Percentiles rank a stretch among this genome's conserved stretches.
phyloP scores from a whole-genome alignment of 768 basidiomycete species.

The Mycena indigotica region DNA sequence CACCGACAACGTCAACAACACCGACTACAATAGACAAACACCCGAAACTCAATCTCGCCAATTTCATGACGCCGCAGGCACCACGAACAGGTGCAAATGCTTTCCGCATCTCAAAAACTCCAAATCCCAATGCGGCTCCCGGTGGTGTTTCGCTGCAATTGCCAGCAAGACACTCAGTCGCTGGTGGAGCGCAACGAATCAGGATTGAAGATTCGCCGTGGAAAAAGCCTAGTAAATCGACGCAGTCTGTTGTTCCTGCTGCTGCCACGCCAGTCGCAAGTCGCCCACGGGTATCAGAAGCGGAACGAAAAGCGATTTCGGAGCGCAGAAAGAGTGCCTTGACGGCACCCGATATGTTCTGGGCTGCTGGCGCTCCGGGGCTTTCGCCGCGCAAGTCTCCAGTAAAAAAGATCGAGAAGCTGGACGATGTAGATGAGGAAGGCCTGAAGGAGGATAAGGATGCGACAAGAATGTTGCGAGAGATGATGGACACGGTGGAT shows the following conservation, averaged over 20 bases:
- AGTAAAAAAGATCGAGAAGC: not conserved
- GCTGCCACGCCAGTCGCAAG: slow-evolving; percentile 38
- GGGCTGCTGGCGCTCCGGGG: slow-evolving; percentile 16
- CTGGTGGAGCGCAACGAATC: slow-evolving; percentile 17
- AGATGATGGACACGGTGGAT: slow-evolving; percentile 52
- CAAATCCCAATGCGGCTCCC: not conserved
- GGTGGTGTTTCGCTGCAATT: not conserved
- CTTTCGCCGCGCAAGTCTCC: slow-evolving; percentile 17
- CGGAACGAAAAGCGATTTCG: slow-evolving; percentile 20
- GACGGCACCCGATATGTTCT: slow-evolving; percentile 20
- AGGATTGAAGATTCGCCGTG: slow-evolving; percentile 19
- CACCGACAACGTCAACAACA: not conserved
- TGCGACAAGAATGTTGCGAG: slow-evolving; percentile 46
- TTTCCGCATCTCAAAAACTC: not conserved
- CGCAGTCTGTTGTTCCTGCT: slow-evolving; percentile 36
- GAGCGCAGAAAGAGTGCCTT: slow-evolving; percentile 29
- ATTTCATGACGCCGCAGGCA: slow-evolving; percentile 22
- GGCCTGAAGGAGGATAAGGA: slow-evolving; percentile 41
- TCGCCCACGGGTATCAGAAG: slow-evolving; percentile 30
- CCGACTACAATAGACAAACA: not conserved
- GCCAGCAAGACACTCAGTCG: slow-evolving; percentile 15
- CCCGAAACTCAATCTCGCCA: slow-evolving; percentile 5
- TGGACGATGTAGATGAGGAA: slow-evolving; percentile 21
- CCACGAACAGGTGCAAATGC: slow-evolving; percentile 1
- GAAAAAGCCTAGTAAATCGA: slow-evolving; percentile 32